A percentile compares a stretch with the other conserved stretches of the same genome.
phyloP scores from a whole-genome alignment of 2,329 filamentous ascomycete species.

The Ceratocystis huliohia region DNA sequence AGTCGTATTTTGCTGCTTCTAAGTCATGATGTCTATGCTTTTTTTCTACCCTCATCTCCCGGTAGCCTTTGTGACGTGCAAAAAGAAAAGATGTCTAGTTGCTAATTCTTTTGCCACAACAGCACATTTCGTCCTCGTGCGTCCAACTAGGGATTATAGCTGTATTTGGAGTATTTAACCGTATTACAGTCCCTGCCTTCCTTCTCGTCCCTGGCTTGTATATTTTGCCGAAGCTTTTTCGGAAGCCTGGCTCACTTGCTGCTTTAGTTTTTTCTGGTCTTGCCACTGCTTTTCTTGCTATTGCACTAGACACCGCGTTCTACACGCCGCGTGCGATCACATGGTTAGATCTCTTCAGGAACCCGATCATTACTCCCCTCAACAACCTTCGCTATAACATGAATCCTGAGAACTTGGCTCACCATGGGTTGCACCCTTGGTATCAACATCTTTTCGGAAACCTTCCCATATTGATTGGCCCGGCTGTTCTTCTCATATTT shows the following conservation, averaged over 20 bases:
- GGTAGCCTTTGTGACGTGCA: not conserved
- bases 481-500: constrained; percentile 51
- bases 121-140: constrained; percentile 64
- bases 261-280: constrained; percentile 53
- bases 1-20: not conserved
- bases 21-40: not conserved
- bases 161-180: constrained; percentile 84
- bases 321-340: constrained; percentile 54
- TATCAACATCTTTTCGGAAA: constrained; percentile 66
- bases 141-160: constrained; percentile 66
- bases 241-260: constrained; percentile 55
- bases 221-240: constrained; percentile 72
- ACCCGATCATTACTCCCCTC: constrained; percentile 60
- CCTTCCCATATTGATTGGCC: constrained; percentile 58
- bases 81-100: not conserved
- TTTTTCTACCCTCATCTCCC: not conserved
- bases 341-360: constrained; percentile 49
- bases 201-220: constrained; percentile 70
- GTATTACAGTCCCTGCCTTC: constrained; percentile 94
- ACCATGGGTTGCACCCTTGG: constrained; percentile 65
- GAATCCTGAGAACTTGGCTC: constrained; percentile 53
- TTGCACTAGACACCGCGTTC: constrained; percentile 75
- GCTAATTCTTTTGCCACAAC: constrained; percentile 34
- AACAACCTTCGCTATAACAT: constrained; percentile 72
- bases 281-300: constrained; percentile 56